These are phyloP conservation scores for Xylaria sp. DNA, from an alignment of 2,329 filamentous ascomycete genomes.

Conservation along the genomic window DNA sequence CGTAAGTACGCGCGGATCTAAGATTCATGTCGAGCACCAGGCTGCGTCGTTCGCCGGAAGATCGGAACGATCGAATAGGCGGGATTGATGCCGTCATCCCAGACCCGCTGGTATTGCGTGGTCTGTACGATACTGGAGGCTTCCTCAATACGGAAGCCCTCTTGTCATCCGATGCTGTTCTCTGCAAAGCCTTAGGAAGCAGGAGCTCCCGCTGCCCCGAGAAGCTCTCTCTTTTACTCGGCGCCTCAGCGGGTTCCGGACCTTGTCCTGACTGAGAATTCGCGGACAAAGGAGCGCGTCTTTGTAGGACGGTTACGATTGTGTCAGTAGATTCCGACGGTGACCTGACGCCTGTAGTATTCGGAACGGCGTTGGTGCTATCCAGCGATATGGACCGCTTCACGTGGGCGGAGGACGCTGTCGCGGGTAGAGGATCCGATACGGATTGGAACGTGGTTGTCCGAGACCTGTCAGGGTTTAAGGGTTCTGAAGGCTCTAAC, in stretches of 20 bases:
- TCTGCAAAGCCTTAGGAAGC: slow-evolving; percentile 58
- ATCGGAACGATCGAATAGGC: slow-evolving; percentile 67
- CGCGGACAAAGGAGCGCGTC: slow-evolving; percentile 51
- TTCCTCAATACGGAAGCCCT: slow-evolving; percentile 56
- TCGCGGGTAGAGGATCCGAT: slow-evolving; percentile 44
- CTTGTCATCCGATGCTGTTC: slow-evolving; percentile 61
- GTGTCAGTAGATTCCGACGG: slow-evolving; percentile 47
- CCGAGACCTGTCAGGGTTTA: slow-evolving; percentile 50
- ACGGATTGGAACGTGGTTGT: slow-evolving; percentile 54
- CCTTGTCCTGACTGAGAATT: slow-evolving; percentile 16
- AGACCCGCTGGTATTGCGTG: slow-evolving; percentile 50
- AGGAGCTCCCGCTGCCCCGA: slow-evolving; percentile 61
- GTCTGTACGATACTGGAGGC: slow-evolving; percentile 64
- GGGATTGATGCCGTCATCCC: slow-evolving; percentile 55
- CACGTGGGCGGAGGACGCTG: slow-evolving; percentile 45
- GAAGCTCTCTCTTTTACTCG: slow-evolving; percentile 50
- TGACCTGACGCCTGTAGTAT: slow-evolving; percentile 43
- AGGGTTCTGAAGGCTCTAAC: slow-evolving; percentile 39
- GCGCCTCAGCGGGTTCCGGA: slow-evolving; percentile 44
- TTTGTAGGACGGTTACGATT: slow-evolving; percentile 50
- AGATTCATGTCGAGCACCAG: slow-evolving; percentile 64
- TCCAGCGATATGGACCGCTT: slow-evolving; percentile 56
- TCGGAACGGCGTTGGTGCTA: slow-evolving; percentile 31
- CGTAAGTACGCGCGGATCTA: slow-evolving; percentile 56
- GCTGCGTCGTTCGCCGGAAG: slow-evolving; percentile 67